Percentiles rank a stretch among this genome's conserved stretches.
Evolutionary conservation across 2,329 filamentous ascomycete genomes (phyloP).

Genomic region (Delphinella strobiligena): DNA sequence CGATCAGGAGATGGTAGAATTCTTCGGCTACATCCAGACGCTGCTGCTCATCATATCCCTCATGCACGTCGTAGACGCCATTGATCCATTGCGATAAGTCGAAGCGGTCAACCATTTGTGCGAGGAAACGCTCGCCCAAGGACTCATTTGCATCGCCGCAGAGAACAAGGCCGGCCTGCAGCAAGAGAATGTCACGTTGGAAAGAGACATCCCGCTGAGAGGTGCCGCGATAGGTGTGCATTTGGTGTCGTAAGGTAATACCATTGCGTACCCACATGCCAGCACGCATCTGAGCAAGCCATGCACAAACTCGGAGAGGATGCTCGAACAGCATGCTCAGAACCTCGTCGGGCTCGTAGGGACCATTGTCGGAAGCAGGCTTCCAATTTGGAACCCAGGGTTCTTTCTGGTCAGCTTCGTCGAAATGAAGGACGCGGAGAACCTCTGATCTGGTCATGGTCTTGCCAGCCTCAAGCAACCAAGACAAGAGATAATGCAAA

Average conservation of each 20-base stretch:
- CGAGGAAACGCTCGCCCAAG: slow-evolving; percentile 49
- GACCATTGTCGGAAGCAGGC: neutral
- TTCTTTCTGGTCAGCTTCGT: slow-evolving; percentile 52
- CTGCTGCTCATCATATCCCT: slow-evolving; percentile 74
- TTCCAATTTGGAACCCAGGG: slow-evolving; percentile 16
- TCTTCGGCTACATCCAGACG: slow-evolving; percentile 91
- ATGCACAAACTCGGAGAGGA: slow-evolving; percentile 83
- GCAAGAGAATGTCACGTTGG: slow-evolving; percentile 84
- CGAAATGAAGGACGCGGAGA: slow-evolving; percentile 57
- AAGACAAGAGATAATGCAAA: slow-evolving; percentile 89
- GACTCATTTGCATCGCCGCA: slow-evolving; percentile 58
- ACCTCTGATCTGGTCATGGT: slow-evolving; percentile 58
- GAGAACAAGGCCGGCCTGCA: slow-evolving; percentile 81
- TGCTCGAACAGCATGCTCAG: slow-evolving; percentile 63
- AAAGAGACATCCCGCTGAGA: slow-evolving; percentile 84
- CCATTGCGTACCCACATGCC: slow-evolving; percentile 98
- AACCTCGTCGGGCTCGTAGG: slow-evolving; percentile 7
- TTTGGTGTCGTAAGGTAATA: slow-evolving; percentile 89
- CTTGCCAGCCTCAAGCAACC: slow-evolving; percentile 84
- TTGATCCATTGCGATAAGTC: slow-evolving; percentile 80
- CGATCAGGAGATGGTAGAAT: slow-evolving; percentile 85
- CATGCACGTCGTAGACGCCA: slow-evolving; percentile 62
- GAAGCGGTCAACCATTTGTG: slow-evolving; percentile 83
- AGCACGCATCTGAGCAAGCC: slow-evolving; percentile 96
- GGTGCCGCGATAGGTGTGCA: slow-evolving; percentile 83